Base-by-base conservation (phyloP, 2,329 filamentous ascomycete genomes). In the Arthrinium phaeospermum region DNA sequence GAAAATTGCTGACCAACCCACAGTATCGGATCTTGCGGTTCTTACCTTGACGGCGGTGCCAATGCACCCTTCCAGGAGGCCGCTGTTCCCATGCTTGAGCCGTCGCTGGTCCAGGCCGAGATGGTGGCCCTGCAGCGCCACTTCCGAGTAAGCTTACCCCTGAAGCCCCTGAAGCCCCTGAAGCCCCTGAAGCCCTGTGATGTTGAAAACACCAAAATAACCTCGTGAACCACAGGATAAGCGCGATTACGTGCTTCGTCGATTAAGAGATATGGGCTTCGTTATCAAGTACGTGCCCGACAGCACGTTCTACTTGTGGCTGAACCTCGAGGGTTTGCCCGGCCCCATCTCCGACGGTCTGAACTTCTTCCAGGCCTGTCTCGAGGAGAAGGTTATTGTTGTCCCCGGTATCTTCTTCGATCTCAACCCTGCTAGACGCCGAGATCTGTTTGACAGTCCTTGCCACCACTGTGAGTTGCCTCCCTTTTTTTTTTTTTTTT, bases 371-470 rank as follows among this genome's bases (percentile, higher is more conserved):
- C 91, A 96, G 81, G 95, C 95, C 44, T 96, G 96, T 80, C 86
- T 98, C 64, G 91, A 93, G 79, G 95, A 98, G 86, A 97, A 97
- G 88, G 94, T 97, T 76, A 98, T 98, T 79, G 95, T 98, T 24
- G 96, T 98, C 5, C 96, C 96, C 0, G 96, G 96, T 73, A 98
- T 98, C 82, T 98, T 98, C 89, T 98, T 98, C 82, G 96, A 98
- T 79, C 84, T 98, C 75, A 98, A 98, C 85, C 96, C 96, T 4
- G 92, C 93, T 47, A 93, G 94, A 82, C 89, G 96, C 75, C 89
- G 96, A 81, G 96, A 98, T 82, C 83, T 98, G 77, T 98, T 98
- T 76, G 96, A 98, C 84, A 94, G 91, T 76, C 96, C 96, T 73
- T 98, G 96, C 84, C 96, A 98, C 84, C 93, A 96, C 84, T 97